A percentile compares a stretch with the other conserved stretches of the same genome.
These are phyloP conservation scores for Fusarium goolgardi DNA, from an alignment of 2,329 filamentous ascomycete species.

Conservation along the genomic window DNA sequence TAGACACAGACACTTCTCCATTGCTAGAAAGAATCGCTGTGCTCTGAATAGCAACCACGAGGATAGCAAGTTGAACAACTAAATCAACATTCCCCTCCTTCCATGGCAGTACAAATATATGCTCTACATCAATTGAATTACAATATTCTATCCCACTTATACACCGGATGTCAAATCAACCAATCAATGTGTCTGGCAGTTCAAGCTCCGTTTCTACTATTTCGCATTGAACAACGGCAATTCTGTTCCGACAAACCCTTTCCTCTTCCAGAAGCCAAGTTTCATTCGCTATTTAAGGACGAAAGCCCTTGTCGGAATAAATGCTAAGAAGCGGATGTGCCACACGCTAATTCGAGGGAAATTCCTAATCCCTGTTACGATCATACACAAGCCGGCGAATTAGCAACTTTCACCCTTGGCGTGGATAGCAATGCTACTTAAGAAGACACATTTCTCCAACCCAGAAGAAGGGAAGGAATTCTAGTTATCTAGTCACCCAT, in stretches of 20 bases:
- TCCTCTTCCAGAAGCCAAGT: slow-evolving; percentile 9
- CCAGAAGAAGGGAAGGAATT: too few relatives aligned
- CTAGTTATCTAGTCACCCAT: not conserved
- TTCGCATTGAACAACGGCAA: slow-evolving; percentile 1
- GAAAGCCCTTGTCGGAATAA: slow-evolving; percentile 11
- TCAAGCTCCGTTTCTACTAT: slow-evolving; percentile 1
- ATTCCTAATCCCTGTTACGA: not conserved
- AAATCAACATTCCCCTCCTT: too few relatives aligned
- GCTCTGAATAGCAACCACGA: too few relatives aligned
- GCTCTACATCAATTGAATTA: not conserved
- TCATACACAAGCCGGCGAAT: slow-evolving; percentile 7
- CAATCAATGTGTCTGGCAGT: not conserved
- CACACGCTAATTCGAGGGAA: slow-evolving; percentile 27
- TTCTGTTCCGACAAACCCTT: not conserved
- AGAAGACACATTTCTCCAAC: not conserved
- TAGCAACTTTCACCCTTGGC: not conserved
- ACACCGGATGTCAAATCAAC: not conserved
- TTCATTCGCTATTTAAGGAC: slow-evolving; percentile 25
- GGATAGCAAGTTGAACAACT: too few relatives aligned
- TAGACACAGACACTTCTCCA: too few relatives aligned
- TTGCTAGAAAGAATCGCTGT: too few relatives aligned
- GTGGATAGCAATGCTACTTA: slow-evolving; percentile 11
- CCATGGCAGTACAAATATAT: not conserved
- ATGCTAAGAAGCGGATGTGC: not conserved
- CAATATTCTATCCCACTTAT: not conserved